Evolutionary conservation across 129 eudicot genomes (phyloP), one percentile per base, ranked within the genome.

Genomic region (Sambucus nigra): DNA sequence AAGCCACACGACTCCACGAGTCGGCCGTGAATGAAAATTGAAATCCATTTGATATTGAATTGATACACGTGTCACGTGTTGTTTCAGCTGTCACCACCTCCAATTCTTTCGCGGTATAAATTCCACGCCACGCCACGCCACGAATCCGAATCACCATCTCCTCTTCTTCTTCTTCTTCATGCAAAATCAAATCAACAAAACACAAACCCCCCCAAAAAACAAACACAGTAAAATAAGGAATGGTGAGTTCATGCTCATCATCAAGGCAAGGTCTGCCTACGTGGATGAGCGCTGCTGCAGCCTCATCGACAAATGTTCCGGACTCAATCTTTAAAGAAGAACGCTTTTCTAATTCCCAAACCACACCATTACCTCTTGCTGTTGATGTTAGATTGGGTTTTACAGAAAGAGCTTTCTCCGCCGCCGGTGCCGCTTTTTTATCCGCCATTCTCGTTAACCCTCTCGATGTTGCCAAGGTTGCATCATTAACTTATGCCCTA

Each of bases 391-490:
- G 42, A 46, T 66, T 81, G 59, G 60, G 91, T 38, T 73, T 81
- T 5, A 46, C 56, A 4, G 92, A 81, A 33, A 69, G 97, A 66
- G 84, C 95, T 0, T 55, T 89, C 17, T 76, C 97, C 1, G 97
- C 97, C 35, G 88, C 93, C 32, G 93, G 85, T 9, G 88, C 97
- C 45, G 94, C 97, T 41, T 60, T 84, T 44, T 60, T 88, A 55
- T 88, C 97, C 14, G 97, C 97, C 18, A 50, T 84, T 65, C 53
- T 89, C 46, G 92, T 84, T 27, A 89, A 89, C 65, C 97, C 95
- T 42, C 97, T 89, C 44, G 97, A 89, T 65, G 95, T 88, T 61
- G 97, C 79, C 9, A 88, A 88, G 95, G 97, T 89, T 11, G 14
- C n/a, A 24, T 40, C 25, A 55, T 29, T 29, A 8, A n/a, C 8